These are phyloP conservation scores for Gamsiella multidivaricata DNA, from an alignment of 192 early-diverging fungal genomes.

Conservation along the genomic window DNA sequence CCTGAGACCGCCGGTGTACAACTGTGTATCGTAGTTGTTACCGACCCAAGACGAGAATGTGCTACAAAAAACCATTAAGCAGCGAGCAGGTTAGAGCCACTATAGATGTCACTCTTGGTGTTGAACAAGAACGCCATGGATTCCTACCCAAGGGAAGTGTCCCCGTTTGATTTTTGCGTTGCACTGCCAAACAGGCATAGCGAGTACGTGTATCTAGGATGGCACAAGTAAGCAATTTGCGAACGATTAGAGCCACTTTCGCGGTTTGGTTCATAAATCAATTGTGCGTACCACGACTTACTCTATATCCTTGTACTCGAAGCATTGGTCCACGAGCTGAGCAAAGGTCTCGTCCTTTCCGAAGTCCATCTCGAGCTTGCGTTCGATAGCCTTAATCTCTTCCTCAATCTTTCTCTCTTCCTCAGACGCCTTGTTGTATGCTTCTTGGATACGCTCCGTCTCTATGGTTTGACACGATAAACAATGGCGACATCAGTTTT, in stretches of 20 bases:
- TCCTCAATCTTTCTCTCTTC: conserved; percentile 45
- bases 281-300: conserved; percentile 42
- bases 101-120: too few species aligned
- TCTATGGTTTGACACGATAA: conserved; percentile 26
- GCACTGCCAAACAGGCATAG: conserved; percentile 83
- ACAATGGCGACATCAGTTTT: too few species aligned
- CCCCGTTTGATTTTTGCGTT: conserved; percentile 80
- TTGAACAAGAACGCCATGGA: too few species aligned
- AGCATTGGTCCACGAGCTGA: conserved; percentile 75
- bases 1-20: conserved; percentile 76
- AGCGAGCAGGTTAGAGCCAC: too few species aligned
- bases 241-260: not conserved
- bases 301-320: conserved; percentile 74
- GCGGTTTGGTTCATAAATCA: too few species aligned
- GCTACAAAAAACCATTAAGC: too few species aligned
- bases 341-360: conserved; percentile 79
- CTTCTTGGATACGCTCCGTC: conserved; percentile 34
- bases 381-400: conserved; percentile 59
- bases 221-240: not conserved
- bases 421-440: conserved; percentile 35
- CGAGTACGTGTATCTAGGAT: conserved; percentile 70
- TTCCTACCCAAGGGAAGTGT: conserved; percentile 70
- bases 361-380: conserved; percentile 73
- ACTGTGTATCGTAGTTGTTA: conserved; percentile 67
- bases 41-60: conserved; percentile 65